phyloP scores from a whole-genome alignment of 2,329 filamentous ascomycete species.

The Aspergillus versicolor region DNA sequence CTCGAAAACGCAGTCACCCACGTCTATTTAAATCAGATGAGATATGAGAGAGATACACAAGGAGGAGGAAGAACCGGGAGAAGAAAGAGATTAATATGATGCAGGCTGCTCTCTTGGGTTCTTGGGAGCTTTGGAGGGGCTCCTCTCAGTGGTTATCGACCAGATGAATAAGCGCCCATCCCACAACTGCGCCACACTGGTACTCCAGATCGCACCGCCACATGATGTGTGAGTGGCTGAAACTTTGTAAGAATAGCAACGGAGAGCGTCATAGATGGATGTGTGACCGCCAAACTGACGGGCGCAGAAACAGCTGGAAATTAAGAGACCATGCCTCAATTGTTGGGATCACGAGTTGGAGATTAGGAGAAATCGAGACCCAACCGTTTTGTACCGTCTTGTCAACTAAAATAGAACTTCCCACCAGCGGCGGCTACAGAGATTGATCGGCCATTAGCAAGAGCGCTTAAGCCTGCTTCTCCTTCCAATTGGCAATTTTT shows the following conservation, averaged over 20 bases:
- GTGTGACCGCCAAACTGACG: not conserved
- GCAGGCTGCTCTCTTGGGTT: constrained; percentile 15
- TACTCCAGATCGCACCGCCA: constrained; percentile 24
- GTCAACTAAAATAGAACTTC: not conserved
- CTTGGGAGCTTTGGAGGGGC: constrained; percentile 8
- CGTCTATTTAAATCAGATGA: not conserved
- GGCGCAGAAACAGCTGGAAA: not conserved
- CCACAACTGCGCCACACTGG: constrained; percentile 26
- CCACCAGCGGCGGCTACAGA: constrained; percentile 9
- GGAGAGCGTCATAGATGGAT: not conserved
- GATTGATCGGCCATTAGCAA: constrained; percentile 9
- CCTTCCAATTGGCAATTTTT: not conserved
- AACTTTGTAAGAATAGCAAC: constrained; percentile 12
- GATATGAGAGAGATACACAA: not conserved
- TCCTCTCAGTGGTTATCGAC: constrained; percentile 2
- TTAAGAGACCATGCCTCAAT: not conserved
- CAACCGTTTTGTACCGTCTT: not conserved
- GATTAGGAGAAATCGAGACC: not conserved
- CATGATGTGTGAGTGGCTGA: constrained; percentile 12
- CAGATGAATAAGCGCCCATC: constrained; percentile 15
- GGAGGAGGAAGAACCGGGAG: constrained; percentile 5
- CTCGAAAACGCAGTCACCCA: not conserved
- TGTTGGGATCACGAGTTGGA: not conserved
- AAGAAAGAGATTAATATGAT: constrained; percentile 3
- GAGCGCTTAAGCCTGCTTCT: constrained; percentile 9